A percentile compares a stretch with the other conserved stretches of the same genome.
Evolutionary conservation across 2,329 filamentous ascomycete species (phyloP).

Genomic region (Tolypocladium cylindrosporum): DNA sequence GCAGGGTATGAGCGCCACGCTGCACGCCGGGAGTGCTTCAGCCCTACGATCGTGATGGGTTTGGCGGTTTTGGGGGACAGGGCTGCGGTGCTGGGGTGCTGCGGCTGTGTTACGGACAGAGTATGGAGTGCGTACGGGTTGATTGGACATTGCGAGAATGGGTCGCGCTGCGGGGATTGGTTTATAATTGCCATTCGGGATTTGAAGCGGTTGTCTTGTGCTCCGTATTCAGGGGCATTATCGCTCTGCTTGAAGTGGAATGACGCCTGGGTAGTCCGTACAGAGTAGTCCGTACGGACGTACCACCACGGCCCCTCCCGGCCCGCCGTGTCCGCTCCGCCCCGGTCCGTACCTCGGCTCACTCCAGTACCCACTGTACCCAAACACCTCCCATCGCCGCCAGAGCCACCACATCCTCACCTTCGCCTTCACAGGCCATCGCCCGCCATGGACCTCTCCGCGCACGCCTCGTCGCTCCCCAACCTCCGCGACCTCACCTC

Average conservation of each 20-base stretch:
- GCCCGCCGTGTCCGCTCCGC: neutral
- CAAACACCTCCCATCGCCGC: neutral
- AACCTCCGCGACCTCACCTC: neutral
- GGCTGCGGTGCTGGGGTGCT: neutral
- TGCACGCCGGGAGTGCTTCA: neutral
- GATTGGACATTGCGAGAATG: no score
- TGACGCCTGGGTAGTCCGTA: no score
- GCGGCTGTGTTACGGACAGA: neutral
- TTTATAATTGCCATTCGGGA: no score
- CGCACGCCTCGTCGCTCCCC: neutral
- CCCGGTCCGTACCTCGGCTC: neutral
- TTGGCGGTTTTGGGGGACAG: neutral
- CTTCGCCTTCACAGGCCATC: neutral
- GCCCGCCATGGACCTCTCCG: neutral
- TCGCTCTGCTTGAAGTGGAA: no score
- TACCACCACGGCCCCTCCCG: neutral
- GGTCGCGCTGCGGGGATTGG: no score
- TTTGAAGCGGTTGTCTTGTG: no score
- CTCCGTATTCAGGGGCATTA: no score
- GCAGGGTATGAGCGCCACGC: neutral
- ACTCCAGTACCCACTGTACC: neutral
- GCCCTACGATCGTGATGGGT: neutral
- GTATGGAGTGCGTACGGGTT: no score
- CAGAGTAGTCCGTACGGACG: no score
- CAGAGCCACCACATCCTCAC: neutral